Evolutionary conservation across 495 filamentous ascomycete species (phyloP), one percentile per base, ranked within the genome.

Genomic region (Tuber brumale): DNA sequence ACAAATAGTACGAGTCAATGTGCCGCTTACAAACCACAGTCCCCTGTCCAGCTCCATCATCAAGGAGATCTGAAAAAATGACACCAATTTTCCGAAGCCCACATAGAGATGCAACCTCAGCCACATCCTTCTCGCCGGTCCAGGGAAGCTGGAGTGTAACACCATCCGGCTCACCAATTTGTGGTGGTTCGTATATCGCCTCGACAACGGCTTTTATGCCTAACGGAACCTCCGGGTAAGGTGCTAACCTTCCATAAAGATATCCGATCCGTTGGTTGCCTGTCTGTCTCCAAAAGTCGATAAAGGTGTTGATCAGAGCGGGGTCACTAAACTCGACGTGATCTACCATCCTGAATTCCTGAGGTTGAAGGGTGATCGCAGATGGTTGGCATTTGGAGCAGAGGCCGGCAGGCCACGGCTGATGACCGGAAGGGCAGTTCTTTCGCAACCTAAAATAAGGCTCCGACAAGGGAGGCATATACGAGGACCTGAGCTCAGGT

Each of bases 381-480:
- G 94, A 97, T 21, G 95, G 95, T 82, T 99, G 95, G 82, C 95
- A 99, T 84, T 98, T 99, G 66, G 94, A 96, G 85, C 95, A 99
- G 78, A 99, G 98, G n/a, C 95, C 95, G 78, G 95, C 94, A 23
- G 95, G 95, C 91, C 95, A 99, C 66, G 90, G 88, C 2, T 93
- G 91, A 83, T 99, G 95, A 8, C 95, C 95, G 6, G 94, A 93
- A 8, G 95, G 95, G 81, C 95, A 99, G 81, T 97, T 89, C 42
- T 87, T 89, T 83, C 89, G 91, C 70, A 99, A 94, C 70, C 95
- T 89, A 84, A 93, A 97, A 83, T 93, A 97, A 3, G 95, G 96
- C 83, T 99, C 95, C 77, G 89, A 94, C 8, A 99, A 88, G 0
- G 95, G 95, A 10, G 96, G 95, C 88, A 99, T 97, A 84, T 93